A percentile compares a stretch with the other conserved stretches of the same genome.
Evolutionary conservation across 2,329 filamentous ascomycete genomes (phyloP).

Genomic region (Xylaria sp.): DNA sequence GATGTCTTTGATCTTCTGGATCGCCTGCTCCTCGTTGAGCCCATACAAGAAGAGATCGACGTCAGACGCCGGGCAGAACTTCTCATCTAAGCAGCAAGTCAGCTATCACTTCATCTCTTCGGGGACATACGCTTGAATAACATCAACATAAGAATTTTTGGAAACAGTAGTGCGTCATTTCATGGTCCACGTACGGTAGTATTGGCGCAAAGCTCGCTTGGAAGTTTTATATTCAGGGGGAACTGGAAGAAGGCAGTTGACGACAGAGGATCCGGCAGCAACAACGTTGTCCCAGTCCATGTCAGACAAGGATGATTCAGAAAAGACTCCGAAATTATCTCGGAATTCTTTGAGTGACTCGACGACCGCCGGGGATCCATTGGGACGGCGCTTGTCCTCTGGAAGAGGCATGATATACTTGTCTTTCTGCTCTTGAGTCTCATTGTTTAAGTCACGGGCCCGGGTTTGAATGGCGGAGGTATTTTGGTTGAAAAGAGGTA

Average conservation of each 20-base stretch:
- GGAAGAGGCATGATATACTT: slow-evolving; percentile 77
- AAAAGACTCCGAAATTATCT: slow-evolving; percentile 84
- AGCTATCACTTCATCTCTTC: slow-evolving; percentile 14
- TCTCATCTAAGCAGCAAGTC: slow-evolving; percentile 38
- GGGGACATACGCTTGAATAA: no score
- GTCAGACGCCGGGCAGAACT: slow-evolving; percentile 75
- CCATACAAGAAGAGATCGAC: slow-evolving; percentile 89
- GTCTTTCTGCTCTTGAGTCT: slow-evolving; percentile 69
- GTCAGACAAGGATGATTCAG: slow-evolving; percentile 79
- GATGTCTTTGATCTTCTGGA: slow-evolving; percentile 87
- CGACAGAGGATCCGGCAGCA: slow-evolving; percentile 82
- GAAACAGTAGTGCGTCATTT: background rate
- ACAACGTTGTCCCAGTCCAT: slow-evolving; percentile 86
- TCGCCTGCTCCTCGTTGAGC: slow-evolving; percentile 78
- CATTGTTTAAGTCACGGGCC: slow-evolving; percentile 67
- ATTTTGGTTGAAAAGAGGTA: slow-evolving; percentile 71
- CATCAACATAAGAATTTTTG: no score
- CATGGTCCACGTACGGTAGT: slow-evolving; percentile 76
- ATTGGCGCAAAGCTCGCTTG: slow-evolving; percentile 73
- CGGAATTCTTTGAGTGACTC: slow-evolving; percentile 75
- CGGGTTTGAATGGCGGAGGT: slow-evolving; percentile 69
- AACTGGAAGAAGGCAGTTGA: slow-evolving; percentile 80
- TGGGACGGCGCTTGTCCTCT: slow-evolving; percentile 67
- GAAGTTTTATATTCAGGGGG: slow-evolving; percentile 69
- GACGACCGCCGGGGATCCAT: slow-evolving; percentile 76